These are phyloP conservation scores for Phialophora verrucosa DNA, from an alignment of 2,329 filamentous ascomycete species.

Conservation along the genomic window DNA sequence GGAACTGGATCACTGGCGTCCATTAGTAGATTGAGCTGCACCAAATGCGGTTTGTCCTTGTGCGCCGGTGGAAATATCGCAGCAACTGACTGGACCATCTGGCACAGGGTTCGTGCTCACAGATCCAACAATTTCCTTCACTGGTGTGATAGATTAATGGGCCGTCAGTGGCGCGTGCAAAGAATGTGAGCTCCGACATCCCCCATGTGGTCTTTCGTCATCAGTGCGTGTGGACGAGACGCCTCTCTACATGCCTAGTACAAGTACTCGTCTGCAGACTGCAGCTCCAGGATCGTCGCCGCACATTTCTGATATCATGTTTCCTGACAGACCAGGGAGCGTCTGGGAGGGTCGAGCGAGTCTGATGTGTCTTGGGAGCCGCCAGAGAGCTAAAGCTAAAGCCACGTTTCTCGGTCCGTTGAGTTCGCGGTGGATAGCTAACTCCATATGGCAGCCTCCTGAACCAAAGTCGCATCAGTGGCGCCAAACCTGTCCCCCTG, in stretches of 20 bases:
- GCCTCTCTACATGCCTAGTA: background rate
- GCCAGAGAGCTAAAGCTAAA: slow-evolving; percentile 31
- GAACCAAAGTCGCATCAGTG: slow-evolving; percentile 29
- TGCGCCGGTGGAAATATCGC: slow-evolving; percentile 19
- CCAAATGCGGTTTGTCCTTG: slow-evolving; percentile 11
- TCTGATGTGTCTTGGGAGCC: slow-evolving; percentile 2
- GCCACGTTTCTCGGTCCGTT: slow-evolving; percentile 36
- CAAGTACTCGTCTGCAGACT: background rate
- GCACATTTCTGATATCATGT: slow-evolving; percentile 7
- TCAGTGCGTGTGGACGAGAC: background rate
- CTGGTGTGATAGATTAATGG: background rate
- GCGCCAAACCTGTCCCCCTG: slow-evolving; percentile 12
- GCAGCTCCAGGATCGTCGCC: background rate
- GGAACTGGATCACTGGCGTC: slow-evolving; percentile 20
- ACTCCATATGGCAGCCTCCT: slow-evolving; percentile 12
- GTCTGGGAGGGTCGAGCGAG: background rate
- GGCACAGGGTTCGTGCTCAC: background rate
- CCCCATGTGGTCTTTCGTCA: background rate
- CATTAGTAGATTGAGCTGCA: slow-evolving; percentile 25
- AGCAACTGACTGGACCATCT: background rate
- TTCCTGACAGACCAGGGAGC: slow-evolving; percentile 1
- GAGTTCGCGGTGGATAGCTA: slow-evolving; percentile 18
- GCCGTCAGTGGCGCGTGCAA: background rate
- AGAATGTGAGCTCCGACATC: background rate
- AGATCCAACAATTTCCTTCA: background rate